A percentile compares a stretch with the other conserved stretches of the same genome.
Conservation (phyloP, 345 rosid genomes). For the Odontarrhena argentea region DNA sequence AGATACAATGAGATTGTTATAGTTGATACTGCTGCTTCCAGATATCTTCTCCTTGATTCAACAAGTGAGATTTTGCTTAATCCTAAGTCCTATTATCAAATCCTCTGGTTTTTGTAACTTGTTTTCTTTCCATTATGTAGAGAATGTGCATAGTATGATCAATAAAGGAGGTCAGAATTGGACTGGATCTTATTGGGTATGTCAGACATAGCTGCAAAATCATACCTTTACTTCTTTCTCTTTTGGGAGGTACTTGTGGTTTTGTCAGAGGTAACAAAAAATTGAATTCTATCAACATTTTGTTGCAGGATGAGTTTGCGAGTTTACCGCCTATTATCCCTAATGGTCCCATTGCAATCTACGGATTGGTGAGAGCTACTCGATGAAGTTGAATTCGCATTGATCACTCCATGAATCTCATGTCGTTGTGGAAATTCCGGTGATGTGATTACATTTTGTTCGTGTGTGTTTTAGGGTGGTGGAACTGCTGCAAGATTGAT, state of each 20-base stretch:
- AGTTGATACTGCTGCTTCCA: conserved; percentile 60
- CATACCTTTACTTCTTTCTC: neutral
- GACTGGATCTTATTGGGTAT: conserved; percentile 85
- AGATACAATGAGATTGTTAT: conserved; percentile 71
- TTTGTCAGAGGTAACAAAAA: neutral
- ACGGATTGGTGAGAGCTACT: conserved; percentile 63
- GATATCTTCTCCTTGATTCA: conserved; percentile 80
- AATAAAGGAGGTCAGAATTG: conserved; percentile 64
- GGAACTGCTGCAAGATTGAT: conserved; percentile 90
- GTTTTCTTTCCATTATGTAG: conserved; percentile 37
- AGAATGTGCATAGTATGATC: conserved; percentile 76
- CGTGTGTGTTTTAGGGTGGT: conserved; percentile 59
- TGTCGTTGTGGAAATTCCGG: neutral
- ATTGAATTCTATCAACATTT: conserved; percentile 19
- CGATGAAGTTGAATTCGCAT: too few species aligned
- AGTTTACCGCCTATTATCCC: conserved; percentile 75
- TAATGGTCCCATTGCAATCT: conserved; percentile 71
- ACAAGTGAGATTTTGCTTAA: conserved; percentile 46
- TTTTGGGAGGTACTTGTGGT: neutral
- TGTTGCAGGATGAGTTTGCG: conserved; percentile 73
- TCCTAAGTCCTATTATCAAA: neutral
- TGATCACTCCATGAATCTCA: neutral
- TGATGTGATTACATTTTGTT: conserved; percentile 15
- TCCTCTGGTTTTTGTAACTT: conserved; percentile 21
- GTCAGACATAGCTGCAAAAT: conserved; percentile 9